Percentiles rank a stretch among this genome's conserved stretches.
These are phyloP conservation scores for Phytophthora tubulina DNA, from an alignment of 352 stramenopile species.

Conservation along the genomic window DNA sequence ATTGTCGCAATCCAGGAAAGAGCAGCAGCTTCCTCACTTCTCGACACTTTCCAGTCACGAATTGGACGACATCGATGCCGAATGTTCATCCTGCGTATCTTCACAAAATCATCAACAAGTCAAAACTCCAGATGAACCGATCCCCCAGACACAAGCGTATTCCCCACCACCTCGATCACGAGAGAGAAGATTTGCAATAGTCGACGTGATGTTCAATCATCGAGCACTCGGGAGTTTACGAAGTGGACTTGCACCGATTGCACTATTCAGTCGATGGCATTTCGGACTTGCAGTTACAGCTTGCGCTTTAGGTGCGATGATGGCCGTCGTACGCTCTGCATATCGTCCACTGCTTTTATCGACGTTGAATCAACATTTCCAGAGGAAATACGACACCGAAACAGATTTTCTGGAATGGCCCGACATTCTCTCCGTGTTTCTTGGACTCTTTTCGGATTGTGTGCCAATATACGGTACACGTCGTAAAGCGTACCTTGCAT, in stretches of 20 bases:
- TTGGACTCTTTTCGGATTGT: conserved; percentile 88
- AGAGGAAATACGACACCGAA: conserved; percentile 41
- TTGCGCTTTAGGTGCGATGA: conserved; percentile 37
- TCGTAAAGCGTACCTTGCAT: conserved; percentile 88
- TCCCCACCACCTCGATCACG: conserved; percentile 12
- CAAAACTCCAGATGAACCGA: background rate
- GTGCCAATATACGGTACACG: conserved; percentile 81
- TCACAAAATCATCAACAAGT: background rate
- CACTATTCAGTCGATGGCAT: conserved; percentile 49
- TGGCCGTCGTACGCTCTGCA: conserved; percentile 45
- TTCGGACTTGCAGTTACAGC: conserved; percentile 52
- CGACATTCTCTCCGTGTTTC: conserved; percentile 79
- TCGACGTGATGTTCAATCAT: conserved; percentile 61
- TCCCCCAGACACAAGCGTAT: conserved; percentile 8
- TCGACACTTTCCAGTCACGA: conserved; percentile 31
- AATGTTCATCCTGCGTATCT: conserved; percentile 17
- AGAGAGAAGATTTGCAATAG: conserved; percentile 33
- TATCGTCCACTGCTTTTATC: conserved; percentile 59
- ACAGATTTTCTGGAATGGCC: conserved; percentile 70
- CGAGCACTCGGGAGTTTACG: conserved; percentile 57
- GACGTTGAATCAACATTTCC: conserved; percentile 51
- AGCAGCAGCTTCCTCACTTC: conserved; percentile 30
- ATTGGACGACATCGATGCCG: conserved; percentile 41
- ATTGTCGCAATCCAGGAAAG: conserved; percentile 32
- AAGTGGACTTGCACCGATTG: conserved; percentile 43